Evolutionary conservation across 371 early-diverging fungal genomes (phyloP).

Genomic region (Coemansia sp.): DNA sequence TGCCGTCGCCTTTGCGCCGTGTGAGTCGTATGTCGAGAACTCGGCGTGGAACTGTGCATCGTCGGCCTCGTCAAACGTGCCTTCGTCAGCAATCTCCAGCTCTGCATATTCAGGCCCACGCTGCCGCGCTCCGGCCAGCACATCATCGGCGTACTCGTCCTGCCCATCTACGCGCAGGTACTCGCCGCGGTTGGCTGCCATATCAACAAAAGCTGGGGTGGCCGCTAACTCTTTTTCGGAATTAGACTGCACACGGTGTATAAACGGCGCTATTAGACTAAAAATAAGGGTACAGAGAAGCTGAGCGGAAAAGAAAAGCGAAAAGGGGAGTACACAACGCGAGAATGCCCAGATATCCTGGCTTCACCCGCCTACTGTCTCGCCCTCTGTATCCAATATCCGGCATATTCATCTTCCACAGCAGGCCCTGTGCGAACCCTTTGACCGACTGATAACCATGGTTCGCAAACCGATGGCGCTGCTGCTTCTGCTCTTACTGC

Average conservation of each 20-base stretch:
- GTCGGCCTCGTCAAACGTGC: conserved; percentile 38
- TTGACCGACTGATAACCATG: too few relatives aligned
- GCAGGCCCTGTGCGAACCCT: conserved; percentile 4
- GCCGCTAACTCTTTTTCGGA: too few relatives aligned
- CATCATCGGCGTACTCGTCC: background rate
- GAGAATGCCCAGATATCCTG: too few relatives aligned
- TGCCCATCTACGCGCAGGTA: conserved; percentile 28
- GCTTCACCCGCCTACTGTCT: too few relatives aligned
- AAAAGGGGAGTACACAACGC: too few relatives aligned
- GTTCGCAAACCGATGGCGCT: conserved; percentile 18
- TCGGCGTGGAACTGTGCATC: conserved; percentile 41
- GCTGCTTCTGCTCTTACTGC: conserved; percentile 39
- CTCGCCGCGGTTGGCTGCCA: background rate
- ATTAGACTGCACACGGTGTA: background rate
- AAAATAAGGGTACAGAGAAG: too few relatives aligned
- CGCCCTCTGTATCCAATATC: too few relatives aligned
- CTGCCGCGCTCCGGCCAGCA: background rate
- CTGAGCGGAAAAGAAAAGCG: too few relatives aligned
- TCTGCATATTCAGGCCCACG: conserved; percentile 33
- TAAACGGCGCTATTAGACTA: too few relatives aligned
- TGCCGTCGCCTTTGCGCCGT: conserved; percentile 14
- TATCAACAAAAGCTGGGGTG: too few relatives aligned
- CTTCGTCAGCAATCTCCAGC: conserved; percentile 25
- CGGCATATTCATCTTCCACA: conserved; percentile 39
- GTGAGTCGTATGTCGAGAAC: conserved; percentile 39